Evolutionary conservation across 176 grass and related monocot species (phyloP), one percentile per base, ranked within the genome.

Genomic region (Eremochloa ophiuroides): DNA sequence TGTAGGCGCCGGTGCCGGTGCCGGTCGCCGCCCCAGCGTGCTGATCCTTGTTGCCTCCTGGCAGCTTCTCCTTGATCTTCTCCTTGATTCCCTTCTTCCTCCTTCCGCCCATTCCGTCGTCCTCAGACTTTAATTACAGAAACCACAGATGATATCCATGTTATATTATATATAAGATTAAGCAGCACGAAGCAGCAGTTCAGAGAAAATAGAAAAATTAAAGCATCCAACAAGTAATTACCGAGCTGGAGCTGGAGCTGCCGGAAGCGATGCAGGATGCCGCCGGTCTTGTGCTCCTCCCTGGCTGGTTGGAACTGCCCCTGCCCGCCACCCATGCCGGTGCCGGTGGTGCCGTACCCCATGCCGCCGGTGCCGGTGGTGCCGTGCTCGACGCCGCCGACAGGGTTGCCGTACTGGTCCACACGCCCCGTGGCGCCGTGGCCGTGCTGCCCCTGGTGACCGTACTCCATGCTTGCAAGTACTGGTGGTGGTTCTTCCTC

Each of bases 241-340:
- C 58, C 58, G 58, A 60, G 58, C 58, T 60, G 58, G 58, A 92
- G 41, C 87, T 82, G 74, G 86, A 88, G 60, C 84, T 88, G 41
- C 85, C 86, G 18, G 92, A 88, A 88, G 65, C 88, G 88, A 27
- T 82, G 92, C 48, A 81, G 92, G 30, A 85, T 31, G 11, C 76
- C 84, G 25, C 80, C 80, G n/a, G 74, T 41, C 37, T 86, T 85
- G 69, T 87, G 71, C 8, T 87, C 73, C 17, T 82, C 89, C 33
- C 70, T 87, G 22, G 0, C 28, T 0, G 82, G 74, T 47, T 88
- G 82, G 38, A 90, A 78, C 66, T 92, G 87, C 10, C 61, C 59
- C 66, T 92, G 87, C 10, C 61, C 59, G 0, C 89, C 85, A 0
- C 70, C 77, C 43, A 33, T 48, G 40, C 73, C 81, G 0, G 18